Conservation (phyloP, 805 yeast species). For the Suhomyces xylopsoci region DNA sequence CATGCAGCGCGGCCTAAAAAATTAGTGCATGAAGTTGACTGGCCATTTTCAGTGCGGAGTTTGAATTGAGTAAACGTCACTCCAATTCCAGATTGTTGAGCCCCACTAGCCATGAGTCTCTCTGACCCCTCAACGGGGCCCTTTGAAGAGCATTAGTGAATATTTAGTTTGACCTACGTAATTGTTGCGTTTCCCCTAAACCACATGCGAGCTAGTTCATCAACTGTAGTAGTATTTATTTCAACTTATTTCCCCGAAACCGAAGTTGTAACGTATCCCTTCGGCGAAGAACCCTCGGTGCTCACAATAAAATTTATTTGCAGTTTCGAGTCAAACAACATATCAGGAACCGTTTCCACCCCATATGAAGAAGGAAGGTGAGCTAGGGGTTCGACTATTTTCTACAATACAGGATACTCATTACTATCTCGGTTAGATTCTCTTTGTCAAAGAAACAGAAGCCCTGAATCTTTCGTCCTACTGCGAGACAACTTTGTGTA, state of each 20-base stretch:
- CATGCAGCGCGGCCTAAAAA: neutral
- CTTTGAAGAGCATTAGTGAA: neutral
- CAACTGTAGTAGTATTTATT: neutral
- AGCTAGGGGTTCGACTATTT: neutral
- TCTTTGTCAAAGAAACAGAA: neutral
- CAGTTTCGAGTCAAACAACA: neutral
- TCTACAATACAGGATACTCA: neutral
- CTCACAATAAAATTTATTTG: neutral
- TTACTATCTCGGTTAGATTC: neutral
- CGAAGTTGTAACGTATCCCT: neutral
- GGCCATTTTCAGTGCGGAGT: neutral
- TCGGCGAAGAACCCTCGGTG: neutral
- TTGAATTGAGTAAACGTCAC: neutral
- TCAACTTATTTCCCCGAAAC: neutral
- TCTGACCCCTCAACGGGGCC: neutral
- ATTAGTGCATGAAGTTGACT: neutral
- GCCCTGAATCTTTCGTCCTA: neutral
- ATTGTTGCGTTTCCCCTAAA: neutral
- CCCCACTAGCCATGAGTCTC: neutral
- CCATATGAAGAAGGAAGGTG: neutral
- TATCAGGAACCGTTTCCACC: neutral
- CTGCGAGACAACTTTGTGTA: slow-evolving; percentile 1
- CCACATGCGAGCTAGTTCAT: neutral
- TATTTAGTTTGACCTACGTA: neutral
- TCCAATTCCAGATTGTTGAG: neutral